Evolutionary conservation across 2,329 filamentous ascomycete species (phyloP).

Genomic region (Tolypocladium album): DNA sequence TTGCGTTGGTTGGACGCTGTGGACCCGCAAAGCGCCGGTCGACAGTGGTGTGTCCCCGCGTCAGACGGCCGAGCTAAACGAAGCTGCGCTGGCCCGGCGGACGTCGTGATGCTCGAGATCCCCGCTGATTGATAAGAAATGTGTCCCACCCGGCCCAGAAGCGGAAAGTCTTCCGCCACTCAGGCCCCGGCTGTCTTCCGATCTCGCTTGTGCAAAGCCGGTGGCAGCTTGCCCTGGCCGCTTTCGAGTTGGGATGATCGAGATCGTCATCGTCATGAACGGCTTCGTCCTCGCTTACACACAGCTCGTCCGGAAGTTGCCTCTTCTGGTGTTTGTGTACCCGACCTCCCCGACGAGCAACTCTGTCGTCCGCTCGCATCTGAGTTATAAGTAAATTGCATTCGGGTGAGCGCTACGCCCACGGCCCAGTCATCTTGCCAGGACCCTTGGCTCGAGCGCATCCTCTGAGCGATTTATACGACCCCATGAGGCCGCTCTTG

Average conservation of each 20-base stretch:
- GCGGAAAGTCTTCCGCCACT: background rate
- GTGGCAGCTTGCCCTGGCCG: background rate
- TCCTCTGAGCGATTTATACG: background rate
- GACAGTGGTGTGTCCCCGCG: background rate
- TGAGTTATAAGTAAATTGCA: background rate
- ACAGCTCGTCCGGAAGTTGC: background rate
- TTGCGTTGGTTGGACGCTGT: background rate
- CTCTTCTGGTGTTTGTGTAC: background rate
- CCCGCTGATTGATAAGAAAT: constrained; percentile 5
- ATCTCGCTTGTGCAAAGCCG: background rate
- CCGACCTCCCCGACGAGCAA: background rate
- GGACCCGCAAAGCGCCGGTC: background rate
- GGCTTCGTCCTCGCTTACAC: background rate
- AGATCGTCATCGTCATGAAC: background rate
- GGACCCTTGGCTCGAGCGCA: background rate
- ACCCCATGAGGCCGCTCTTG: background rate
- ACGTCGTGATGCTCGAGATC: background rate
- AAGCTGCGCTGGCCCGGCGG: background rate
- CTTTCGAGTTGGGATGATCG: background rate
- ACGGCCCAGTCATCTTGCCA: background rate
- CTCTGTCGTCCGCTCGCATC: background rate
- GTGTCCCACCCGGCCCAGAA: background rate
- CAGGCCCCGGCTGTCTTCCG: background rate
- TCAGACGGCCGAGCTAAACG: background rate
- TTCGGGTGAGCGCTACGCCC: background rate